phyloP scores from a whole-genome alignment of 352 stramenopile genomes.

The Aphanomyces cochlioides region DNA sequence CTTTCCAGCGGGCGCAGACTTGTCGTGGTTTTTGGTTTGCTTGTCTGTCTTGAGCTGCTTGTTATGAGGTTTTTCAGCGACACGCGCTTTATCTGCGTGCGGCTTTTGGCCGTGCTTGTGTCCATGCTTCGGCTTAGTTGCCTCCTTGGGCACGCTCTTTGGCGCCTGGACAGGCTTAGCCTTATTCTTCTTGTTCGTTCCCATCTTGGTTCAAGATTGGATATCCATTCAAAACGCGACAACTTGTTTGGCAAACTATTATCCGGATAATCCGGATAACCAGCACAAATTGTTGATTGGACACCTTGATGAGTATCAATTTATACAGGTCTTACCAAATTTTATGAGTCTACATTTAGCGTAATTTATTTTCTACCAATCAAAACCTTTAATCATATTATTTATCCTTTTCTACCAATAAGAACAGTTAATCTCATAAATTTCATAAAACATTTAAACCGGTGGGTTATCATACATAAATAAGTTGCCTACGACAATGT shows the following conservation, averaged over 20 bases:
- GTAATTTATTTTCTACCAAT: too few relatives aligned
- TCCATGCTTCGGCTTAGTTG: constrained; percentile 8
- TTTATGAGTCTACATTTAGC: too few relatives aligned
- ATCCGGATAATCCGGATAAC: constrained; percentile 17
- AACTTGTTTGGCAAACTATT: background rate
- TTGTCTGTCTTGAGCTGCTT: too few relatives aligned
- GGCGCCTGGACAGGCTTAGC: constrained; percentile 1
- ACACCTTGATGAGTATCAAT: background rate
- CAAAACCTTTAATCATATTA: too few relatives aligned
- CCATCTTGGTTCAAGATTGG: constrained; percentile 25
- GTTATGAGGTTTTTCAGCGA: too few relatives aligned
- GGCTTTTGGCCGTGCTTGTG: background rate
- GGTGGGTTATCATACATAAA: too few relatives aligned
- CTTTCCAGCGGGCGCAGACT: background rate
- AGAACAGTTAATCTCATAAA: too few relatives aligned
- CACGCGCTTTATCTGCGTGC: background rate
- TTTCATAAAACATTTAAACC: too few relatives aligned
- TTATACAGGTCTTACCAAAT: too few relatives aligned
- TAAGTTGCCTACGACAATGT: too few relatives aligned
- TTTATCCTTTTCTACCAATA: too few relatives aligned
- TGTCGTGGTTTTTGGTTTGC: too few relatives aligned
- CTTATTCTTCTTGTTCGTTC: constrained; percentile 13
- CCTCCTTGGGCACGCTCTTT: background rate
- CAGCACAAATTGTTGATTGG: background rate
- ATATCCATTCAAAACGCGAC: constrained; percentile 19